phyloP scores from a whole-genome alignment of 805 yeast species.

The Clavispora asparagi region DNA sequence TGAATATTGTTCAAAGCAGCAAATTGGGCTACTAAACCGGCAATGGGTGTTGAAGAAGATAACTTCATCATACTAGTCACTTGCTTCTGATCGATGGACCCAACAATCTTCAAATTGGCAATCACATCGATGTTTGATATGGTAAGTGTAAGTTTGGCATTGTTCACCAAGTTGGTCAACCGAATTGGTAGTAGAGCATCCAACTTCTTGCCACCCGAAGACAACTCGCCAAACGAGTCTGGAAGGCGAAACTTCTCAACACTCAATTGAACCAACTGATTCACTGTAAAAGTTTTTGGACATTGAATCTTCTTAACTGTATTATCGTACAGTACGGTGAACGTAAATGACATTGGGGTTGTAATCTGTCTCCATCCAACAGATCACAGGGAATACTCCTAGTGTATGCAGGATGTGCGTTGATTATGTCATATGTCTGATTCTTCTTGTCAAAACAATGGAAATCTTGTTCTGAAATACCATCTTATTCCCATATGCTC shows the following conservation, averaged over 20 bases:
- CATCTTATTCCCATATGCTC: too few species aligned
- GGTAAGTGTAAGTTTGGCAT: constrained; percentile 25
- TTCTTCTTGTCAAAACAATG: too few species aligned
- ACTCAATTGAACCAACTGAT: constrained; percentile 19
- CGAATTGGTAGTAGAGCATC: constrained; percentile 30
- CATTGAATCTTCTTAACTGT: constrained; percentile 25
- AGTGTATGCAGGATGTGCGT: too few species aligned
- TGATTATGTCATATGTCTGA: too few species aligned
- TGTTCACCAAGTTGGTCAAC: constrained; percentile 27
- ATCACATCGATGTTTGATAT: neutral
- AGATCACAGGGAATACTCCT: too few species aligned
- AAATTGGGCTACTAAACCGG: constrained; percentile 3
- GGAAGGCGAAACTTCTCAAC: constrained; percentile 24
- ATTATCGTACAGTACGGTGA: constrained; percentile 21
- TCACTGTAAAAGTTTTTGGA: constrained; percentile 21
- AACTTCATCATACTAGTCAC: constrained; percentile 6
- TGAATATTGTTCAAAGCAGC: constrained; percentile 4
- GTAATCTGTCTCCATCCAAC: too few species aligned
- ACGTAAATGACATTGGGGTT: constrained; percentile 13
- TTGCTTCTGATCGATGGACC: constrained; percentile 2
- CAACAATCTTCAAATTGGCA: constrained; percentile 6
- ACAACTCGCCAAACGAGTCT: constrained; percentile 19
- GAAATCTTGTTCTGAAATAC: too few species aligned
- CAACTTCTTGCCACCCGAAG: constrained; percentile 23
- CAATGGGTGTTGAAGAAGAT: constrained; percentile 1